Conservation (phyloP, 352 stramenopile genomes). For the Phytophthora rubi region DNA sequence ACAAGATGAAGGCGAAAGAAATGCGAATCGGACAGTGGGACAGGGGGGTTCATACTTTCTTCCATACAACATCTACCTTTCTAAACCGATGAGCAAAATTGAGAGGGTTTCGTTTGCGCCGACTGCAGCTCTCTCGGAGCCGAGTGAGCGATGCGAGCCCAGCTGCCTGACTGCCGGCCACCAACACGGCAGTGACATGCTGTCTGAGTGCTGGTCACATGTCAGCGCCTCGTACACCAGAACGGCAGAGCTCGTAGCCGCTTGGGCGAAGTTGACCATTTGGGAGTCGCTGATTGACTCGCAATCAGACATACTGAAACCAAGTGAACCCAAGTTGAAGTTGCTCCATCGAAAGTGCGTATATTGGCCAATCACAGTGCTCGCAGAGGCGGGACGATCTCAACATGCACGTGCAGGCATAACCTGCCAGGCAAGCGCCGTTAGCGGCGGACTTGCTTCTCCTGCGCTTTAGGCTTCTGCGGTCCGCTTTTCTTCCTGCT, state of each 20-base stretch:
- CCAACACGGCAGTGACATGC: too few species aligned
- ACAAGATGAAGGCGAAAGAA: slow-evolving; percentile 17
- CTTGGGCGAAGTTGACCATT: slow-evolving; percentile 2
- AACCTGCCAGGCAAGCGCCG: slow-evolving; percentile 1
- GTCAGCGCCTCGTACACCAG: neutral
- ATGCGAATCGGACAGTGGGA: slow-evolving; percentile 8
- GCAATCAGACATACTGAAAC: neutral
- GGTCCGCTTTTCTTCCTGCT: slow-evolving; percentile 11
- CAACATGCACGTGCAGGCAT: neutral
- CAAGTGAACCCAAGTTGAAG: slow-evolving; percentile 22
- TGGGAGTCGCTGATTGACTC: neutral
- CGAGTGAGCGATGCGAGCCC: too few species aligned
- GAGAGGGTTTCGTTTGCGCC: neutral
- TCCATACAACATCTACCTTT: neutral
- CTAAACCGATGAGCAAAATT: neutral
- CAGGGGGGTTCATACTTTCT: neutral
- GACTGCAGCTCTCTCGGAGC: too few species aligned
- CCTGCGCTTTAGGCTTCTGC: neutral
- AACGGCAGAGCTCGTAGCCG: neutral
- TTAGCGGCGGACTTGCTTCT: neutral
- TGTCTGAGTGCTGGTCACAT: neutral
- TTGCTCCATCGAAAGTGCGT: slow-evolving; percentile 17
- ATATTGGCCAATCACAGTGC: slow-evolving; percentile 20
- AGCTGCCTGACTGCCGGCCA: too few species aligned
- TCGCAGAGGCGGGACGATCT: neutral